Conservation (phyloP, 495 filamentous ascomycete species). For the Aspergillus bertholletiae region DNA sequence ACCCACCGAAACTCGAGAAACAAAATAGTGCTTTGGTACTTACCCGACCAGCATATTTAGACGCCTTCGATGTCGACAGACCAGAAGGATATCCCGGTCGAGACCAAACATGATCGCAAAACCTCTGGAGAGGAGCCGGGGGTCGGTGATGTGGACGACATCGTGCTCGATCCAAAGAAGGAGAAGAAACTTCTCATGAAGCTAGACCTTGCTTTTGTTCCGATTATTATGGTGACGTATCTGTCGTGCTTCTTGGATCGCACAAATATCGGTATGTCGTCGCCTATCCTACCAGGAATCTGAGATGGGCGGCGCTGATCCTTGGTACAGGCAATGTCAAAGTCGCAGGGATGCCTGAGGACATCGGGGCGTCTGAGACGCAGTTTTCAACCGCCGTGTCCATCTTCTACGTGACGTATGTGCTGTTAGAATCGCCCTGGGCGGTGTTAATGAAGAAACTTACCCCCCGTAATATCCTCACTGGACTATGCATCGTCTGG, state of each 20-base stretch:
- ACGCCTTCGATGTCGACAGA: neutral
- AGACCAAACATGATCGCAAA: neutral
- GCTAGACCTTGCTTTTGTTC: slow-evolving; percentile 41
- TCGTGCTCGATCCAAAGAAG: slow-evolving; percentile 28
- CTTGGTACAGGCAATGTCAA: slow-evolving; percentile 40
- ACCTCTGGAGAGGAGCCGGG: neutral
- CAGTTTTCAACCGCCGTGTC: slow-evolving; percentile 48
- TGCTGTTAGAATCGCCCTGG: slow-evolving; percentile 41
- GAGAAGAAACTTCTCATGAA: slow-evolving; percentile 39
- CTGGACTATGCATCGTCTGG: slow-evolving; percentile 44
- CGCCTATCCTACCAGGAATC: neutral
- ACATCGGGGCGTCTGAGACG: slow-evolving; percentile 36
- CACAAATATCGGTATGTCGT: slow-evolving; percentile 39
- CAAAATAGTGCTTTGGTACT: neutral
- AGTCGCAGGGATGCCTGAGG: slow-evolving; percentile 41
- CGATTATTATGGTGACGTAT: slow-evolving; percentile 47
- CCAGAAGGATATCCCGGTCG: neutral
- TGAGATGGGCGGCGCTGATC: neutral
- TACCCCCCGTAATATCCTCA: slow-evolving; percentile 40
- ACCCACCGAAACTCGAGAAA: no score
- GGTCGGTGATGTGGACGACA: slow-evolving; percentile 11
- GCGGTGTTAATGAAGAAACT: slow-evolving; percentile 45
- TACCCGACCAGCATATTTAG: neutral
- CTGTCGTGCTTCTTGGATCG: slow-evolving; percentile 44
- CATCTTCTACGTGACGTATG: slow-evolving; percentile 52